These are phyloP conservation scores for Nevesoporus exiguus DNA, from an alignment of 768 basidiomycete species.

Conservation along the genomic window DNA sequence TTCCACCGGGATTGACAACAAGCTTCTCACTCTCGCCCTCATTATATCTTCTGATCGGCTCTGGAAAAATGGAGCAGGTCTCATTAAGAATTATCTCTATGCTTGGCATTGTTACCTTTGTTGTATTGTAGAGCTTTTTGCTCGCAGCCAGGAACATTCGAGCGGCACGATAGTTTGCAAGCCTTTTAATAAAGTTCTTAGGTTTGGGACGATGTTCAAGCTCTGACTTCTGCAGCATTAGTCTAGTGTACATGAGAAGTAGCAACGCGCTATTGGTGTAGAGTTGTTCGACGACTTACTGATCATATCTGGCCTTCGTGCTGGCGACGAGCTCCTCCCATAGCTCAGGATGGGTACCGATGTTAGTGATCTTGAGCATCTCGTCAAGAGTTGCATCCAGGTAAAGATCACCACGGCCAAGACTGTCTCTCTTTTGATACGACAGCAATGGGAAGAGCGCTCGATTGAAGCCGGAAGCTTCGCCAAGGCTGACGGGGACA, in stretches of 20 bases:
- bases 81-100: neutral
- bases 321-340: neutral
- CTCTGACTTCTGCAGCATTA: neutral
- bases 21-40: neutral
- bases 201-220: constrained; percentile 1
- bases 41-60: constrained; percentile 7
- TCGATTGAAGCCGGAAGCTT: constrained; percentile 1
- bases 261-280: neutral
- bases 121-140: neutral
- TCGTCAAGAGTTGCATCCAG: constrained; percentile 9
- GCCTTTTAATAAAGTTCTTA: neutral
- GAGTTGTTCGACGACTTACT: neutral
- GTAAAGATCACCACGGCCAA: neutral
- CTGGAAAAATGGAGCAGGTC: neutral
- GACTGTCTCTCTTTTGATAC: neutral
- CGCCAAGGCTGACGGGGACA: constrained; percentile 7
- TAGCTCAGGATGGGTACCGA: neutral
- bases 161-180: constrained; percentile 2
- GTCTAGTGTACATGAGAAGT: neutral
- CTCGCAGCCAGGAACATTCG: constrained; percentile 6
- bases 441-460: constrained; percentile 6
- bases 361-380: neutral
- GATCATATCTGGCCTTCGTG: neutral
- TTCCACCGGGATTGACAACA: constrained; percentile 1
- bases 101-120: neutral